phyloP scores from a whole-genome alignment of 164 flowering plant genomes.

The Chimonanthus praecox region DNA sequence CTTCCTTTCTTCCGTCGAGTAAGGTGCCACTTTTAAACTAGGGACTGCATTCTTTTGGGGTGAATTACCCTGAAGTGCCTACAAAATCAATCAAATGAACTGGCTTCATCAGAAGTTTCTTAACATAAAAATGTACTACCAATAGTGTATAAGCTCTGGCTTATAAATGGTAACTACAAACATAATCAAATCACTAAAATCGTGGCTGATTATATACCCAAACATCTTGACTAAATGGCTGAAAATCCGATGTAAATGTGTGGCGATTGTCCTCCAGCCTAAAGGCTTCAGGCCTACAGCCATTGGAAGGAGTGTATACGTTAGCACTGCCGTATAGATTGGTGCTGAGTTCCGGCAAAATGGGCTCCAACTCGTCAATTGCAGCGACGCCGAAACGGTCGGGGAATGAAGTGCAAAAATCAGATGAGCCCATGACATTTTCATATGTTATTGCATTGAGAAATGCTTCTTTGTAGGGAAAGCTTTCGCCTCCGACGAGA shows the following conservation, averaged over 20 bases:
- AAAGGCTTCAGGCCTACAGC: background rate
- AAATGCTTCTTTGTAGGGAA: constrained; percentile 9
- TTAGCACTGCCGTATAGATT: constrained; percentile 3
- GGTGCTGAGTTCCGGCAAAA: constrained; percentile 6
- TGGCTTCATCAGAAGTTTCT: background rate
- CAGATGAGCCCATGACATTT: constrained; percentile 7
- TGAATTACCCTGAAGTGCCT: constrained; percentile 35
- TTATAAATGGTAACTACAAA: background rate
- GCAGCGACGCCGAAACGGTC: constrained; percentile 13
- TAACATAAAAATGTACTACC: background rate
- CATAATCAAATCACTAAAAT: background rate
- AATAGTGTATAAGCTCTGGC: background rate
- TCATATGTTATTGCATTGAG: constrained; percentile 6
- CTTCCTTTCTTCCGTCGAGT: constrained; percentile 72
- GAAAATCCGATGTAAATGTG: constrained; percentile 11
- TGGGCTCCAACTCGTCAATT: constrained; percentile 3
- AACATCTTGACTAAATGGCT: constrained; percentile 17
- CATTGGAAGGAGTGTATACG: background rate
- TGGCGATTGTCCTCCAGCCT: constrained; percentile 2
- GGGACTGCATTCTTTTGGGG: constrained; percentile 22
- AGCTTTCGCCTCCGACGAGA: background rate
- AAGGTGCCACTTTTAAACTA: constrained; percentile 40
- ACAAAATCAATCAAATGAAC: background rate
- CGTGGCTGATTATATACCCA: constrained; percentile 20
- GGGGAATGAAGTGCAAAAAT: constrained; percentile 13